These are phyloP conservation scores for Chlorella variabilis DNA, from an alignment of 163 green algal genomes.

Conservation along the genomic window DNA sequence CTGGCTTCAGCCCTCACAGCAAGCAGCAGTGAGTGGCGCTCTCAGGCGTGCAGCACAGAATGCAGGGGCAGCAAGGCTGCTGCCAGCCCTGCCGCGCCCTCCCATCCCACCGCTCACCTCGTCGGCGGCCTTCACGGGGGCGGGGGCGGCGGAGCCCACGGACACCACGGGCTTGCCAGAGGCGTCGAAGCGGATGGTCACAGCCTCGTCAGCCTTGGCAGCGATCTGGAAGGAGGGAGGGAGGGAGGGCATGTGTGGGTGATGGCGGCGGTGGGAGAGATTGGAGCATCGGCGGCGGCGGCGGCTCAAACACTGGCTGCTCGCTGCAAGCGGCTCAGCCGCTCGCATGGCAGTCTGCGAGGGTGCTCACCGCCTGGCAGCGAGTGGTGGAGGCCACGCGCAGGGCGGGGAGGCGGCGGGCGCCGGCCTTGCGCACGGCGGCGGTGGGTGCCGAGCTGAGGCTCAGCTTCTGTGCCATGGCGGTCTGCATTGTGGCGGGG, in stretches of 20 bases:
- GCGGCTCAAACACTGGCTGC: neutral
- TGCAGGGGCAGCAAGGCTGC: neutral
- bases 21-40: too few relatives aligned
- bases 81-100: too few relatives aligned
- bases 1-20: neutral
- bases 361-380: neutral
- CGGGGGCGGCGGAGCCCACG: neutral
- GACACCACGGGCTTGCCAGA: neutral
- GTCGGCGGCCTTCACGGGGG: neutral
- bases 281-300: neutral
- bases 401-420: neutral
- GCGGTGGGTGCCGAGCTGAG: neutral
- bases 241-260: neutral
- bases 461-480: neutral
- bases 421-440: neutral
- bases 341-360: too few relatives aligned
- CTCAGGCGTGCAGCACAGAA: neutral
- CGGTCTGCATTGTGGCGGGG: slow-evolving; percentile 15
- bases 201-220: neutral
- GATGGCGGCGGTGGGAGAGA: neutral
- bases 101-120: neutral
- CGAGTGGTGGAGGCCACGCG: neutral
- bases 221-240: neutral
- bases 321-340: too few relatives aligned
- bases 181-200: neutral